These are phyloP conservation scores for Oehlia diaphana DNA, from an alignment of 192 early-diverging fungal species.

Conservation along the genomic window DNA sequence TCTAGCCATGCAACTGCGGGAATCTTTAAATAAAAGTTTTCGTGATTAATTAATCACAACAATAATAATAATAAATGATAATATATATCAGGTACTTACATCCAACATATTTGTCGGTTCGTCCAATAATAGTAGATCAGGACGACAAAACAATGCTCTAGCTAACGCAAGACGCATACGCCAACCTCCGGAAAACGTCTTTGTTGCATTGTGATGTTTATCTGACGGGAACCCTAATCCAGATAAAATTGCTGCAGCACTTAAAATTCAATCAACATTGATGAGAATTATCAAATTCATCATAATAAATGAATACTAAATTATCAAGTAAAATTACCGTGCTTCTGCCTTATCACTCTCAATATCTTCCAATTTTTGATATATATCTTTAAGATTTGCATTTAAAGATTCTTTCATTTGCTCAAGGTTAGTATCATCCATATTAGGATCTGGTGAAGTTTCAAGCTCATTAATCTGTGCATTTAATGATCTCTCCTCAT, in stretches of 20 bases:
- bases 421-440: slow-evolving; percentile 51
- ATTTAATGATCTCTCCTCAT: slow-evolving; percentile 75
- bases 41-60: background rate
- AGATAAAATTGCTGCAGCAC: slow-evolving; percentile 91
- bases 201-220: slow-evolving; percentile 82
- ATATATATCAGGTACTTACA: slow-evolving; percentile 30
- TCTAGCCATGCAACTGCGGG: slow-evolving; percentile 99
- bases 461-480: slow-evolving; percentile 54
- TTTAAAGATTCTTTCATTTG: slow-evolving; percentile 50
- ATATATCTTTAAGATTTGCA: slow-evolving; percentile 75
- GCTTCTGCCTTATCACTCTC: slow-evolving; percentile 97
- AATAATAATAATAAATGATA: too few relatives aligned
- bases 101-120: slow-evolving; percentile 92
- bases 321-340: slow-evolving; percentile 45
- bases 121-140: slow-evolving; percentile 88
- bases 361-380: slow-evolving; percentile 87
- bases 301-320: background rate
- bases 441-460: slow-evolving; percentile 49
- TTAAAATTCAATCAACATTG: slow-evolving; percentile 19
- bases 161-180: slow-evolving; percentile 98
- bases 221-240: slow-evolving; percentile 91
- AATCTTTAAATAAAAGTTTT: slow-evolving; percentile 43
- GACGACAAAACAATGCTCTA: slow-evolving; percentile 94
- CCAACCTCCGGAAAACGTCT: slow-evolving; percentile 98
- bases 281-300: background rate